phyloP scores from a whole-genome alignment of 495 filamentous ascomycete species.

The Aspergillus nidulans region DNA sequence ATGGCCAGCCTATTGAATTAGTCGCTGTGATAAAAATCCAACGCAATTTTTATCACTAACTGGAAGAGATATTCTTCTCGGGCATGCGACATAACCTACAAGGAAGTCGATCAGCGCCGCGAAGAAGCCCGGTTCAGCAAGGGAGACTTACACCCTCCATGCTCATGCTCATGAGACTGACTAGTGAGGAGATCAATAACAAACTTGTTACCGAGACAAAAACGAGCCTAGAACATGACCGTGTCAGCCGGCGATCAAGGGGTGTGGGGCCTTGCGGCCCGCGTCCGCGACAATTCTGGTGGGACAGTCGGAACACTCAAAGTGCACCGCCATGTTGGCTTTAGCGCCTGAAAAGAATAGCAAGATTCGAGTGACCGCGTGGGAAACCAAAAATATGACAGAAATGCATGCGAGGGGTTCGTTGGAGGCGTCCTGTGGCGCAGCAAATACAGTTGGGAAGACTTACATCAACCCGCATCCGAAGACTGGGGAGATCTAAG shows the following conservation, averaged over 20 bases:
- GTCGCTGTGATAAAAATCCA: slow-evolving; percentile 3
- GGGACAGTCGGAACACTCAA: background rate
- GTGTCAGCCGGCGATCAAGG: slow-evolving; percentile 14
- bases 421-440: slow-evolving; percentile 21
- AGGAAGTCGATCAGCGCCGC: slow-evolving; percentile 8
- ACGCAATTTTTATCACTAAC: slow-evolving; percentile 36
- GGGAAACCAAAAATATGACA: slow-evolving; percentile 32
- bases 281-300: background rate
- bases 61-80: slow-evolving; percentile 83
- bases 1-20: slow-evolving; percentile 45
- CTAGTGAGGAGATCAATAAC: slow-evolving; percentile 83
- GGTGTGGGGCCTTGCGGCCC: background rate
- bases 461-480: slow-evolving; percentile 44
- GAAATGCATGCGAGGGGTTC: slow-evolving; percentile 27
- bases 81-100: slow-evolving; percentile 56
- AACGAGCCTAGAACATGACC: slow-evolving; percentile 46
- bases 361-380: background rate
- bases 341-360: background rate
- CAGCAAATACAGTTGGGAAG: slow-evolving; percentile 15
- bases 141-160: slow-evolving; percentile 69
- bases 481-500: slow-evolving; percentile 47
- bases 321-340: slow-evolving; percentile 1
- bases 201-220: slow-evolving; percentile 88
- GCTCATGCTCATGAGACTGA: slow-evolving; percentile 87
- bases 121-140: slow-evolving; percentile 9